Evolutionary conservation across 306 rosid genomes (phyloP).

Genomic region (Casuarina equisetifolia): DNA sequence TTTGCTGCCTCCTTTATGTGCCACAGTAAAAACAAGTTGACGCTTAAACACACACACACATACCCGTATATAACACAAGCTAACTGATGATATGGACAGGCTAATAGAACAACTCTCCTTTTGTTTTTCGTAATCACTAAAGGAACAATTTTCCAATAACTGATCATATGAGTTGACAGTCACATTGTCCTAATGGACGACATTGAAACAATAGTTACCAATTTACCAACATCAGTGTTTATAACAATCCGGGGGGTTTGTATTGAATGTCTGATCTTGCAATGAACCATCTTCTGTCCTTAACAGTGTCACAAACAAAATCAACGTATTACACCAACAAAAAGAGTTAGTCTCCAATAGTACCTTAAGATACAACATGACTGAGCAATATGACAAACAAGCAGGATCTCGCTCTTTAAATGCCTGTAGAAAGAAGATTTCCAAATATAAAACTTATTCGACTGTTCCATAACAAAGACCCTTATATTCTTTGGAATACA

Average conservation of each 20-base stretch:
- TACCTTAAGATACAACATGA: slow-evolving; percentile 85
- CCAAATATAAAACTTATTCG: slow-evolving; percentile 12
- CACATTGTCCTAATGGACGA: not conserved
- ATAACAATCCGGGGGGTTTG: not conserved
- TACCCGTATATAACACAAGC: not conserved
- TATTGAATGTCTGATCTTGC: not conserved
- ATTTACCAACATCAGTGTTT: not conserved
- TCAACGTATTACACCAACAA: not conserved
- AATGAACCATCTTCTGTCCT: not conserved
- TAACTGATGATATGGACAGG: not conserved
- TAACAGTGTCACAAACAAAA: not conserved
- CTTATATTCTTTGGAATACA: not conserved
- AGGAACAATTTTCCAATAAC: slow-evolving; percentile 6
- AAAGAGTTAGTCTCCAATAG: not conserved
- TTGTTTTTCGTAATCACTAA: too few species aligned
- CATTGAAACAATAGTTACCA: slow-evolving; percentile 6
- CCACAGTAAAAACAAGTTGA: not conserved
- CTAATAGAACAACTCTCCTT: too few species aligned
- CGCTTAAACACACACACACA: not conserved
- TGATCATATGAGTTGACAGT: slow-evolving; percentile 11
- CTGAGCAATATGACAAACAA: slow-evolving; percentile 85
- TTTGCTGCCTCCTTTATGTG: not conserved
- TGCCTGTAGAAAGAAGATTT: slow-evolving; percentile 52
- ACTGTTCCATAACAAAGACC: not conserved
- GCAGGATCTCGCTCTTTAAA: slow-evolving; percentile 89